Percentiles rank a stretch among this genome's conserved stretches.
Conservation (phyloP, 305 asterid species). For the Solanum hybrid region DNA sequence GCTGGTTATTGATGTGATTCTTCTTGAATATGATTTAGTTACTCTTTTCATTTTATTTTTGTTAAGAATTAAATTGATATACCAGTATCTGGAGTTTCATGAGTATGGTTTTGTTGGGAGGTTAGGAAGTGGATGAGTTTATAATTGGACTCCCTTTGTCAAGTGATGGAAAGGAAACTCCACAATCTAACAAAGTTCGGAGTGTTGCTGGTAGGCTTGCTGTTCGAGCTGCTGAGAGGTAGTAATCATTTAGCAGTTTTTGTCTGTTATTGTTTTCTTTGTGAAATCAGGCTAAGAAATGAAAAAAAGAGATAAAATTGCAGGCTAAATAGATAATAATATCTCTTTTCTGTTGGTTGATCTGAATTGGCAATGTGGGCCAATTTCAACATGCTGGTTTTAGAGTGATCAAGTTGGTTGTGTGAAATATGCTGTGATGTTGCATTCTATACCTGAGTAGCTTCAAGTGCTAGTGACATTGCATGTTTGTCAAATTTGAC, state of each 20-base stretch:
- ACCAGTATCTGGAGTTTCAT: neutral
- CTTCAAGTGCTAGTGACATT: neutral
- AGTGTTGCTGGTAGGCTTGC: slow-evolving; percentile 88
- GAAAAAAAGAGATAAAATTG: neutral
- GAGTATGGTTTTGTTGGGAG: slow-evolving; percentile 3
- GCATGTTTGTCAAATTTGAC: neutral
- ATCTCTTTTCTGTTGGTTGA: neutral
- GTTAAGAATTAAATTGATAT: neutral
- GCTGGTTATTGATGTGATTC: neutral
- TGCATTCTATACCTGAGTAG: neutral
- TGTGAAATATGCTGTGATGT: neutral
- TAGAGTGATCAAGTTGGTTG: neutral
- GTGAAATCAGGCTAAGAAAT: neutral
- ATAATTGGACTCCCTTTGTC: slow-evolving; percentile 78
- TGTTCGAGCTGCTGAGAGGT: slow-evolving; percentile 88
- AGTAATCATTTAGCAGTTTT: neutral
- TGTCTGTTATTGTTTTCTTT: neutral
- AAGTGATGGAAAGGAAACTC: slow-evolving; percentile 66
- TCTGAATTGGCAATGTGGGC: neutral
- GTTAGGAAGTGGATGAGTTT: slow-evolving; percentile 90
- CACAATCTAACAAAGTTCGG: slow-evolving; percentile 83
- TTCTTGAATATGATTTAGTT: neutral
- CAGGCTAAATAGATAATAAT: neutral
- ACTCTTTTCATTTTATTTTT: neutral
- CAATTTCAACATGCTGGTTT: neutral